A percentile compares a stretch with the other conserved stretches of the same genome.
Evolutionary conservation across 1,284 basidiomycete species (phyloP).

Genomic region (Pseudozyma hubeiensis): DNA sequence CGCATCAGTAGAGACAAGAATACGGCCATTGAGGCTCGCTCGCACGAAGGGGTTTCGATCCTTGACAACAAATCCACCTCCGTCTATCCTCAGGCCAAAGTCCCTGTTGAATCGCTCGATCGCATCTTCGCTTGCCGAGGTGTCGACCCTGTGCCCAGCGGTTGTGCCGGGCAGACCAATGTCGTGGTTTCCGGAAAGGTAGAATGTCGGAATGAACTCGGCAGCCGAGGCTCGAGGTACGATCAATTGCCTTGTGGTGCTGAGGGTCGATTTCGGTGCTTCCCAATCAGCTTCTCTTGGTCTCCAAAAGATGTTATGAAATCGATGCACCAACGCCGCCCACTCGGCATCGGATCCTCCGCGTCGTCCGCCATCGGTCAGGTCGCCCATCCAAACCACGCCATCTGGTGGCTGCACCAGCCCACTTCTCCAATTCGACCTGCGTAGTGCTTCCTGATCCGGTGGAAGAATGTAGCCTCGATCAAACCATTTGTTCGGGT

Average conservation of each 20-base stretch:
- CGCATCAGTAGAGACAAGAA: constrained; percentile 37
- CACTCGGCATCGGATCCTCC: constrained; percentile 20
- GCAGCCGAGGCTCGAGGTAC: constrained; percentile 20
- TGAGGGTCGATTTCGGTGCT: constrained; percentile 16
- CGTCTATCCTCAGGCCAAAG: constrained; percentile 31
- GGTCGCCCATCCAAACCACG: constrained; percentile 55
- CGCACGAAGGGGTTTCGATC: constrained; percentile 16
- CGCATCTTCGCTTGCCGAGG: constrained; percentile 30
- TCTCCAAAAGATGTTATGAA: constrained; percentile 37
- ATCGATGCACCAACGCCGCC: constrained; percentile 29
- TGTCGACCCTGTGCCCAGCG: constrained; percentile 14
- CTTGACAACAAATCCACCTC: constrained; percentile 37
- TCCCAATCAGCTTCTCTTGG: constrained; percentile 37
- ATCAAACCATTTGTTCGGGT: constrained; percentile 44
- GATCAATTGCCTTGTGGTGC: constrained; percentile 28
- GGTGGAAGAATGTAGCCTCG: constrained; percentile 21
- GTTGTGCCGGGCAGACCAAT: constrained; percentile 45
- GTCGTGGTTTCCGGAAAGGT: constrained; percentile 61
- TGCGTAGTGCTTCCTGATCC: constrained; percentile 5
- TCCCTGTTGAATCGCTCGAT: constrained; percentile 29
- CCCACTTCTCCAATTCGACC: neutral
- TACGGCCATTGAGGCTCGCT: constrained; percentile 45
- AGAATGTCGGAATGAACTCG: constrained; percentile 38
- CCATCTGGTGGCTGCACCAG: constrained; percentile 40
- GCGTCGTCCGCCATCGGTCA: constrained; percentile 51